These are phyloP conservation scores for Microcos paniculata DNA, from an alignment of 345 rosid species.

Conservation along the genomic window DNA sequence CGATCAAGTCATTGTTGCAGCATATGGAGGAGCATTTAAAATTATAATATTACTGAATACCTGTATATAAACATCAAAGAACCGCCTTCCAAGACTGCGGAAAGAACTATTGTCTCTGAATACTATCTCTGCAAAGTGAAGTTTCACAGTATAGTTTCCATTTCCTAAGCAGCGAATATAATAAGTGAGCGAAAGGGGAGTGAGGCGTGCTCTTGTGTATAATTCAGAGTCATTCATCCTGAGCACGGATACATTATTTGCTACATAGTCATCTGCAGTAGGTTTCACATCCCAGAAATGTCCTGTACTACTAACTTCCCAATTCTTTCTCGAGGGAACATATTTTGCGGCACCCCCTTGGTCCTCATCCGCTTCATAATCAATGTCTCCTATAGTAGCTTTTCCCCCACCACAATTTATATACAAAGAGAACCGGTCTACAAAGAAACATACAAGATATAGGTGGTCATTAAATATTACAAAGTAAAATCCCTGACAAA, in stretches of 20 bases:
- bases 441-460: not conserved
- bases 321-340: constrained; percentile 11
- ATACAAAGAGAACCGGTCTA: constrained; percentile 30
- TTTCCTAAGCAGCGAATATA: constrained; percentile 48
- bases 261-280: not conserved
- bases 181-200: constrained; percentile 54
- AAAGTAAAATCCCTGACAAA: too few relatives aligned
- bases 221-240: constrained; percentile 18
- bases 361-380: constrained; percentile 37
- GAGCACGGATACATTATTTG: constrained; percentile 1
- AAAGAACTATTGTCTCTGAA: constrained; percentile 41
- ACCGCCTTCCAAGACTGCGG: constrained; percentile 39
- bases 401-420: constrained; percentile 55
- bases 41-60: constrained; percentile 16
- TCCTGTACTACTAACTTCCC: constrained; percentile 62
- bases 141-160: constrained; percentile 53
- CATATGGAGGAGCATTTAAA: not conserved
- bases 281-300: constrained; percentile 40
- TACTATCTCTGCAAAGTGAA: constrained; percentile 52
- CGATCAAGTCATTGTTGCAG: not conserved
- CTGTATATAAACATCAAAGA: constrained; percentile 55
- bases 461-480: not conserved
- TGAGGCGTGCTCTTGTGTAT: constrained; percentile 42
- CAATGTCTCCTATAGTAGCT: constrained; percentile 16
- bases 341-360: constrained; percentile 35